Percentiles rank a stretch among this genome's conserved stretches.
phyloP scores from a whole-genome alignment of 495 filamentous ascomycete species.

The Annulohypoxylon stygium region DNA sequence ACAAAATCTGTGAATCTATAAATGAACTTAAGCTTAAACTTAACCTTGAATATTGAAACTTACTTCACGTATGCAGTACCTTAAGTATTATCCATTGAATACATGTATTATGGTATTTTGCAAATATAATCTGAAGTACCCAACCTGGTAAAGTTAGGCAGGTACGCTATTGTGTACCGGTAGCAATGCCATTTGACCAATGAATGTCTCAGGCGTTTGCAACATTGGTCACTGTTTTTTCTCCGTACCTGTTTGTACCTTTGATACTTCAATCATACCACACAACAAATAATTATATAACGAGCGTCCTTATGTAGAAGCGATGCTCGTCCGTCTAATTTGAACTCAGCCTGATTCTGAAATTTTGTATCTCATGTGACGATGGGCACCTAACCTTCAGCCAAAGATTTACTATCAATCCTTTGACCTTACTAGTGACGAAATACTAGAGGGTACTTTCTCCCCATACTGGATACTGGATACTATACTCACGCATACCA shows the following conservation, averaged over 20 bases:
- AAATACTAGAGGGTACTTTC: slow-evolving; percentile 4
- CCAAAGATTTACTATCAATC: not conserved
- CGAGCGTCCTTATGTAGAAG: slow-evolving; percentile 11
- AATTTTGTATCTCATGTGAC: slow-evolving; percentile 7
- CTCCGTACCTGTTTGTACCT: slow-evolving; percentile 14
- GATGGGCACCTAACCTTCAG: slow-evolving; percentile 21
- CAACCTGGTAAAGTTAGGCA: slow-evolving; percentile 13
- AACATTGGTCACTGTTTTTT: slow-evolving; percentile 27
- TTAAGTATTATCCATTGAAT: not conserved
- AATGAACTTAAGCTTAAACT: not conserved
- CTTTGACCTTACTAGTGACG: slow-evolving; percentile 1
- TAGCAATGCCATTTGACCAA: slow-evolving; percentile 17
- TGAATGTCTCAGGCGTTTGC: slow-evolving; percentile 17
- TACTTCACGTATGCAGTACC: not conserved
- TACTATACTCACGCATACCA: not conserved
- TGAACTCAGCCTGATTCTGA: not conserved
- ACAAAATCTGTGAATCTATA: not conserved
- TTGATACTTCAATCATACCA: slow-evolving; percentile 32
- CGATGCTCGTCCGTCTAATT: slow-evolving; percentile 7
- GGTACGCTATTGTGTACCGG: slow-evolving; percentile 22
- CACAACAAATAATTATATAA: slow-evolving; percentile 19
- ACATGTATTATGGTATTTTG: not conserved
- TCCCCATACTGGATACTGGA: not conserved
- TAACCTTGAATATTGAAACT: not conserved
- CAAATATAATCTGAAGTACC: not conserved